Evolutionary conservation across 352 stramenopile species (phyloP).

Genomic region (Globisporangium perplexum): DNA sequence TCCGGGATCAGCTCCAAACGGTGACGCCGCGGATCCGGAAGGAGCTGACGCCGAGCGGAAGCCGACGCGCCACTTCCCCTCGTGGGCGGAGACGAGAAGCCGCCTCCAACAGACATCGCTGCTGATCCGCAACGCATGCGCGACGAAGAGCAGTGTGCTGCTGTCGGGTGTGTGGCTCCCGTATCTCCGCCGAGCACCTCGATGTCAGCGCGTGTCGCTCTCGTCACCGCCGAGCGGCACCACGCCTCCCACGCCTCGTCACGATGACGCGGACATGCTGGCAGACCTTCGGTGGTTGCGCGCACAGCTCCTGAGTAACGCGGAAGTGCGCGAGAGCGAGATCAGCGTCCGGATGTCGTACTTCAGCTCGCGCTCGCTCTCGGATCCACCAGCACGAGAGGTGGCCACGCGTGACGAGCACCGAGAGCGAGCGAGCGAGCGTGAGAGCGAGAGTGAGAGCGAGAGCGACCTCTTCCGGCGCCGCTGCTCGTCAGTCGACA

Average conservation of each 20-base stretch:
- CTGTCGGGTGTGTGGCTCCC: slow-evolving; percentile 1
- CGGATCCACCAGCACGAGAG: not conserved
- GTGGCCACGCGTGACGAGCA: not conserved
- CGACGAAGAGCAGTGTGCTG: slow-evolving; percentile 4
- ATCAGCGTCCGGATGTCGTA: slow-evolving; percentile 13
- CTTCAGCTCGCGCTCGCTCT: slow-evolving; percentile 10
- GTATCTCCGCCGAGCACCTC: not conserved
- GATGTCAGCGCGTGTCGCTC: not conserved
- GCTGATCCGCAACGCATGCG: slow-evolving; percentile 1
- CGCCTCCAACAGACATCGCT: slow-evolving; percentile 4
- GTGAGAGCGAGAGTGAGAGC: no score
- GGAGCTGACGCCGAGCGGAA: no score
- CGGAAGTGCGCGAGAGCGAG: slow-evolving; percentile 3
- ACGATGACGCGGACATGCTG: not conserved
- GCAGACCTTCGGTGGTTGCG: slow-evolving; percentile 1
- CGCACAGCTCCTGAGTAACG: not conserved
- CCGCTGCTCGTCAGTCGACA: slow-evolving; percentile 7
- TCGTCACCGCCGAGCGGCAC: not conserved
- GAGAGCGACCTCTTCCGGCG: slow-evolving; percentile 1
- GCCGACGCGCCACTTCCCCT: not conserved
- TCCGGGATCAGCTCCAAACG: no score
- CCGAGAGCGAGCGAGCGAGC: not conserved
- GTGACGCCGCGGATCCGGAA: no score
- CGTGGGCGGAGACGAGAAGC: slow-evolving; percentile 2
- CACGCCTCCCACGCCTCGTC: not conserved